Conservation (phyloP, 441 rosid genomes). For the Euphorbia celastroides region DNA sequence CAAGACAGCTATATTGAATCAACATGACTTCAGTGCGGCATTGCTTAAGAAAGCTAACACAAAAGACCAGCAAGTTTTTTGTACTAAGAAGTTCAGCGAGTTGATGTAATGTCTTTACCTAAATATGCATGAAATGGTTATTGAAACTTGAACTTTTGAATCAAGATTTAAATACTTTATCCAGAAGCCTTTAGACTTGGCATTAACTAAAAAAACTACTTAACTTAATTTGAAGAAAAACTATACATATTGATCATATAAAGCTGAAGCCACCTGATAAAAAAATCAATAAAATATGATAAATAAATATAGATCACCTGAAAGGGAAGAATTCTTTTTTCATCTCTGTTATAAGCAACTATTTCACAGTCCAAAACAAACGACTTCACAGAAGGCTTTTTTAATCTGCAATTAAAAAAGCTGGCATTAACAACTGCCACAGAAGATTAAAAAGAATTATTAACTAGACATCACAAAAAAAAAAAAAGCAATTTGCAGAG, state of each 20-base stretch:
- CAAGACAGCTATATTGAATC: neutral
- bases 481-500: neutral
- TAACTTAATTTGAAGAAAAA: neutral
- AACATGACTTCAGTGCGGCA: neutral
- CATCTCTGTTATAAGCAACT: slow-evolving; percentile 78
- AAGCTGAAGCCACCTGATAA: neutral
- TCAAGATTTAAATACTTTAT: neutral
- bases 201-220: neutral
- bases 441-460: neutral
- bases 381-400: slow-evolving; percentile 60
- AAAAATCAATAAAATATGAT: neutral
- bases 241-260: neutral
- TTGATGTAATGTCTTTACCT: neutral
- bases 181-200: neutral
- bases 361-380: slow-evolving; percentile 89
- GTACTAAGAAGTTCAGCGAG: neutral
- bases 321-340: slow-evolving; percentile 74
- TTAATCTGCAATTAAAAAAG: slow-evolving; percentile 48
- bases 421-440: slow-evolving; percentile 19
- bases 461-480: neutral
- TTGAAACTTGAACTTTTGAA: neutral
- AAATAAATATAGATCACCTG: slow-evolving; percentile 46
- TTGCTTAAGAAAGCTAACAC: neutral
- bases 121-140: neutral
- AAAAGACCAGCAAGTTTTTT: neutral